These are phyloP conservation scores for Licmophora abbreviata DNA, from an alignment of 108 stramenopile species.

Conservation along the genomic window DNA sequence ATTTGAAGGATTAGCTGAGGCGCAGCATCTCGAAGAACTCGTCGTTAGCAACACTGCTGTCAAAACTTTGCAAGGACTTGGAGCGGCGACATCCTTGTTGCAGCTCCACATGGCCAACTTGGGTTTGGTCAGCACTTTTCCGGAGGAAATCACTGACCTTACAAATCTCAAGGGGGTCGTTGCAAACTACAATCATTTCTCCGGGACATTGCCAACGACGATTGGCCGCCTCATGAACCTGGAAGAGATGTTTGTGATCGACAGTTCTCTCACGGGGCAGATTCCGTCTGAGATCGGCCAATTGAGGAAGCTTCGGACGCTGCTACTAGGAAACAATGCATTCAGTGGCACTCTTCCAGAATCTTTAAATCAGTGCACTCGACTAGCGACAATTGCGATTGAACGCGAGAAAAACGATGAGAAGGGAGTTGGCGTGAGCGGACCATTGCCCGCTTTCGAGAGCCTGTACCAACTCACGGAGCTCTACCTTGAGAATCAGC, in stretches of 20 bases:
- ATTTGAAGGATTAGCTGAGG: constrained; percentile 43
- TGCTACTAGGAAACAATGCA: constrained; percentile 41
- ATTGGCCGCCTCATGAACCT: constrained; percentile 5
- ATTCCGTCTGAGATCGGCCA: constrained; percentile 42
- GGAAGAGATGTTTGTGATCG: constrained; percentile 3
- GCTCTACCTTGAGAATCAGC: constrained; percentile 26
- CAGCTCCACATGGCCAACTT: constrained; percentile 42
- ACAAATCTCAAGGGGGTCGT: constrained; percentile 45
- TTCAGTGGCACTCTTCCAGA: constrained; percentile 29
- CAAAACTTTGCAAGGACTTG: constrained; percentile 10
- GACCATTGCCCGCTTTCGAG: constrained; percentile 22
- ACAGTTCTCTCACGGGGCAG: constrained; percentile 39
- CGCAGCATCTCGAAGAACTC: constrained; percentile 44
- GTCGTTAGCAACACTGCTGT: constrained; percentile 20
- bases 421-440: constrained; percentile 24
- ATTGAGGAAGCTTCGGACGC: constrained; percentile 29
- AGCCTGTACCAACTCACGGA: constrained; percentile 13
- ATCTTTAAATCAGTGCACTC: constrained; percentile 7
- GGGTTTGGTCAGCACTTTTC: constrained; percentile 39
- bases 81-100: constrained; percentile 27
- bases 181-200: constrained; percentile 23
- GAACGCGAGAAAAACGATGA: constrained; percentile 4
- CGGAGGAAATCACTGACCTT: constrained; percentile 32
- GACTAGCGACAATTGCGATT: not conserved
- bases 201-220: constrained; percentile 9